These are phyloP conservation scores for Suillus discolor DNA, from an alignment of 768 basidiomycete genomes.

Conservation along the genomic window DNA sequence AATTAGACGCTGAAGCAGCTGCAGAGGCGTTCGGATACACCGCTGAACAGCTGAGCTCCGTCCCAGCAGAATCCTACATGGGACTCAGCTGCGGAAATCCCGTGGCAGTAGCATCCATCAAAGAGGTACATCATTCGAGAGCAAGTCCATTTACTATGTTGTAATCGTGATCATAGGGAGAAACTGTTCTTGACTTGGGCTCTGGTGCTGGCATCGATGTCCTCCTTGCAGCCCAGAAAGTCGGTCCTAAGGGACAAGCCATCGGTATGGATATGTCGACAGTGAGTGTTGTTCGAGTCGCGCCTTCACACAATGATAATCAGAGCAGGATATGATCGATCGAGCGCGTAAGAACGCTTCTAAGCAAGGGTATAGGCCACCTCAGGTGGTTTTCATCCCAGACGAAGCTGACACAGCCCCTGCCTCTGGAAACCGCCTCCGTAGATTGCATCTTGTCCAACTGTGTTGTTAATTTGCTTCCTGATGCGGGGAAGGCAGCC, in stretches of 20 bases:
- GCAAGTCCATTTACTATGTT: not conserved
- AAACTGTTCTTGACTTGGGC: constrained; percentile 58
- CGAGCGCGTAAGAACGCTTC: constrained; percentile 49
- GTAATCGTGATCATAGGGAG: constrained; percentile 42
- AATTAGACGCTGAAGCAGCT: constrained; percentile 34
- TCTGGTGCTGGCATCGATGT: constrained; percentile 60
- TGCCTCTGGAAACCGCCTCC: constrained; percentile 50
- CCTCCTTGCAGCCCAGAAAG: constrained; percentile 51
- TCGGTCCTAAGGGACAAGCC: constrained; percentile 50
- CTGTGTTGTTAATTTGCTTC: constrained; percentile 56
- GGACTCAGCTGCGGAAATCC: constrained; percentile 61
- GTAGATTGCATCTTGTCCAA: constrained; percentile 62
- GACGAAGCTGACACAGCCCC: constrained; percentile 40
- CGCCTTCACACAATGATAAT: not conserved
- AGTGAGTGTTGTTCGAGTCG: constrained; percentile 31
- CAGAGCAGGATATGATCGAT: constrained; percentile 50
- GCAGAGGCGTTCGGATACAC: constrained; percentile 53
- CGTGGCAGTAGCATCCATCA: constrained; percentile 45
- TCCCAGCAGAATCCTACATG: constrained; percentile 48
- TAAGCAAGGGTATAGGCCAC: constrained; percentile 43
- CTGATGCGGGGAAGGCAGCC: constrained; percentile 40
- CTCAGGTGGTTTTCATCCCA: constrained; percentile 52
- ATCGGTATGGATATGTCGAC: constrained; percentile 58
- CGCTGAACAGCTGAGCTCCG: constrained; percentile 40
- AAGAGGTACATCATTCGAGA: constrained; percentile 35